phyloP scores from a whole-genome alignment of 2,329 filamentous ascomycete species.

The Alternaria tenuissima region DNA sequence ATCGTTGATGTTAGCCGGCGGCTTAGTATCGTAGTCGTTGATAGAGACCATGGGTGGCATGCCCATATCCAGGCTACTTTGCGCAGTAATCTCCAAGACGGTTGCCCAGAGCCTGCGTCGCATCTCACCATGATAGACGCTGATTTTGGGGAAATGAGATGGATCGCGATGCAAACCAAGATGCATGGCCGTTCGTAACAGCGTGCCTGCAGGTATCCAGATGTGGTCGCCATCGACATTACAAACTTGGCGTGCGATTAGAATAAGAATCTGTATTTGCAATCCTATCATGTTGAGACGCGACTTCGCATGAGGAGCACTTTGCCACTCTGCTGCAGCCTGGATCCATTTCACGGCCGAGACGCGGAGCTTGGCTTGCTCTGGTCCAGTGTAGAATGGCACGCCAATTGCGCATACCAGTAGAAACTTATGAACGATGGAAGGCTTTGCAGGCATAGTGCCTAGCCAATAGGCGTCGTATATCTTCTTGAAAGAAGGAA shows the following conservation, averaged over 20 bases:
- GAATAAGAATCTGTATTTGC: slow-evolving; percentile 54
- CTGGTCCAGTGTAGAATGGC: slow-evolving; percentile 59
- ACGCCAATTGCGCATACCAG: slow-evolving; percentile 47
- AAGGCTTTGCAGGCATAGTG: slow-evolving; percentile 53
- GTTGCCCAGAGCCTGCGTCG: slow-evolving; percentile 41
- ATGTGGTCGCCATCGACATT: slow-evolving; percentile 48
- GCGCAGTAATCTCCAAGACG: slow-evolving; percentile 48
- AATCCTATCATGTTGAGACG: slow-evolving; percentile 60
- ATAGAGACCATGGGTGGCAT: slow-evolving; percentile 49
- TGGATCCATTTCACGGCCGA: slow-evolving; percentile 61
- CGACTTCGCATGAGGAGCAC: slow-evolving; percentile 62
- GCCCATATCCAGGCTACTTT: slow-evolving; percentile 50
- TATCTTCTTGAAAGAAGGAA: slow-evolving; percentile 59
- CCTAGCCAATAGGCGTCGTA: slow-evolving; percentile 62
- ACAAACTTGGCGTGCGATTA: slow-evolving; percentile 49
- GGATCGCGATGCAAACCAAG: slow-evolving; percentile 55
- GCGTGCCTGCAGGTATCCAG: slow-evolving; percentile 50
- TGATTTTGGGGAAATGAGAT: slow-evolving; percentile 44
- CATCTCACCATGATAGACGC: slow-evolving; percentile 51
- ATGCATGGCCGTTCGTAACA: slow-evolving; percentile 52
- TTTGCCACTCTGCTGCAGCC: slow-evolving; percentile 64
- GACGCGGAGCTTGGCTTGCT: slow-evolving; percentile 54
- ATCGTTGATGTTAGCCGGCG: slow-evolving; percentile 53
- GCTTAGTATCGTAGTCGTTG: slow-evolving; percentile 49
- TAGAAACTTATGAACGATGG: slow-evolving; percentile 61